These are phyloP conservation scores for Diutina sp. DNA, from an alignment of 1,139 yeast species.

Conservation along the genomic window DNA sequence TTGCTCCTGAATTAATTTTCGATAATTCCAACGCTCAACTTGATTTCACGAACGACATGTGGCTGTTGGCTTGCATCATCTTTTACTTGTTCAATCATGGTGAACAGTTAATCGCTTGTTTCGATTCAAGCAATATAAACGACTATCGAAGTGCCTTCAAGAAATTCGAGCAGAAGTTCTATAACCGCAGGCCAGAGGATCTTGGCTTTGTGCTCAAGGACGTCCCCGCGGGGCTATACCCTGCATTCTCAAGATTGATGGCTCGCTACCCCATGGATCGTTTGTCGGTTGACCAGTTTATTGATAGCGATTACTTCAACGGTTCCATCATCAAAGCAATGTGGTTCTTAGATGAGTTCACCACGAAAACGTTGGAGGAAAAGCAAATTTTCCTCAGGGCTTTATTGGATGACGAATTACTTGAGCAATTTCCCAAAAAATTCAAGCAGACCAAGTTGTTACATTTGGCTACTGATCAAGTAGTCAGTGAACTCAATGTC, in stretches of 20 bases:
- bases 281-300: constrained; percentile 37
- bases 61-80: constrained; percentile 69
- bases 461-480: constrained; percentile 47
- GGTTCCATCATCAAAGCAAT: constrained; percentile 76
- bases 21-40: constrained; percentile 35
- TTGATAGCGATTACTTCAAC: constrained; percentile 48
- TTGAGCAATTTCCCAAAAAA: constrained; percentile 58
- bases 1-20: constrained; percentile 55
- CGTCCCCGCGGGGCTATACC: constrained; percentile 22
- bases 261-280: constrained; percentile 32
- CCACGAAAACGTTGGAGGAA: constrained; percentile 61
- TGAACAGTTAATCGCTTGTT: constrained; percentile 33
- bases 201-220: constrained; percentile 33
- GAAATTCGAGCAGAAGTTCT: constrained; percentile 26
- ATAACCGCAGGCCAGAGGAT: constrained; percentile 31
- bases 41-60: constrained; percentile 64
- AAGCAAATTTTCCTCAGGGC: constrained; percentile 60
- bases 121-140: constrained; percentile 31
- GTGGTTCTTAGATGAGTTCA: constrained; percentile 73
- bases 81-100: constrained; percentile 47
- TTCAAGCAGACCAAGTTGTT: constrained; percentile 63
- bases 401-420: constrained; percentile 30
- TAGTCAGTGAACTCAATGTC: constrained; percentile 19
- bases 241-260: constrained; percentile 21
- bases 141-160: constrained; percentile 37